These are phyloP conservation scores for Podaxis rugospora DNA, from an alignment of 768 basidiomycete genomes.

Conservation along the genomic window DNA sequence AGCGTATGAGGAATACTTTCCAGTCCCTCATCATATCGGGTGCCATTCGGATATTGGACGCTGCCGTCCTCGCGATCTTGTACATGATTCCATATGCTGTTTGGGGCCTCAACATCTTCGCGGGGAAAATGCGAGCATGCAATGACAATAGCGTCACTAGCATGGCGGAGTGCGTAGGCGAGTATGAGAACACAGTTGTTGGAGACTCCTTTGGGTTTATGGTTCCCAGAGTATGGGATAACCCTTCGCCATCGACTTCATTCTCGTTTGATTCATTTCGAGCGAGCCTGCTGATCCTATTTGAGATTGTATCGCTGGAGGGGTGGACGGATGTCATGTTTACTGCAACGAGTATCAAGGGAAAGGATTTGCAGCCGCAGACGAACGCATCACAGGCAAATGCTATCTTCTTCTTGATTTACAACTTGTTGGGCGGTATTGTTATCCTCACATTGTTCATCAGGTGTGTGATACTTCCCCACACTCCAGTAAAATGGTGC, in stretches of 20 bases:
- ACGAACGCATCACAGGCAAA: slow-evolving; percentile 74
- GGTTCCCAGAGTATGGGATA: slow-evolving; percentile 85
- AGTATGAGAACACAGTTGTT: slow-evolving; percentile 63
- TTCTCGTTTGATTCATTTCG: slow-evolving; percentile 91
- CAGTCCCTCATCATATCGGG: slow-evolving; percentile 86
- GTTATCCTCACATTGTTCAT: slow-evolving; percentile 89
- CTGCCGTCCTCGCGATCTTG: slow-evolving; percentile 82
- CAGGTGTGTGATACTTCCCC: slow-evolving; percentile 48
- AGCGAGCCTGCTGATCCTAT: slow-evolving; percentile 82
- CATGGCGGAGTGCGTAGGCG: slow-evolving; percentile 64
- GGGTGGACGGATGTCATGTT: slow-evolving; percentile 96
- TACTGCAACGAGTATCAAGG: slow-evolving; percentile 74
- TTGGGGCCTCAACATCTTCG: slow-evolving; percentile 93
- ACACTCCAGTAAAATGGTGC: neutral
- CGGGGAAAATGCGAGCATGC: slow-evolving; percentile 78
- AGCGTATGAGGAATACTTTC: slow-evolving; percentile 83
- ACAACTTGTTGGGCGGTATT: slow-evolving; percentile 86
- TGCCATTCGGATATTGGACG: slow-evolving; percentile 79
- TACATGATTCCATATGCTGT: slow-evolving; percentile 92
- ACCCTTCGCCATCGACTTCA: slow-evolving; percentile 75
- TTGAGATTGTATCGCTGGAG: slow-evolving; percentile 94
- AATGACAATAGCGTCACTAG: slow-evolving; percentile 63
- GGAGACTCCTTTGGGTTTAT: slow-evolving; percentile 62
- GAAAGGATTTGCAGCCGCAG: slow-evolving; percentile 62
- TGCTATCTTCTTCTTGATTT: slow-evolving; percentile 87